Evolutionary conservation across 805 yeast genomes (phyloP), one percentile per base, ranked within the genome.

Genomic region (Candida anglica): DNA sequence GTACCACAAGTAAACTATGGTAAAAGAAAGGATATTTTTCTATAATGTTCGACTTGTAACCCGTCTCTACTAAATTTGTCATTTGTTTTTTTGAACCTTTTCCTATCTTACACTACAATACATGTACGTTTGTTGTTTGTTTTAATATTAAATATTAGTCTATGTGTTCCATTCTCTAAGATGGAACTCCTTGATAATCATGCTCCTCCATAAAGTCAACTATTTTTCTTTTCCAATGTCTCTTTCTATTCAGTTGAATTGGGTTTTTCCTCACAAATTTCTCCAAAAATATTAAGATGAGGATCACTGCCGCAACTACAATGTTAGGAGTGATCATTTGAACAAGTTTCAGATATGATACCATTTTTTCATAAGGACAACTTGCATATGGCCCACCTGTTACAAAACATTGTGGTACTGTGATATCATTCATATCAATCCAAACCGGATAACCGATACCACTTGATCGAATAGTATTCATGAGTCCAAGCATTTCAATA

Each of bases 141-240:
- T n/a, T n/a, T n/a, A n/a, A n/a, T n/a, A n/a, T n/a, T n/a, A n/a
- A n/a, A n/a, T n/a, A n/a, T n/a, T n/a, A n/a, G n/a, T n/a, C n/a
- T n/a, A n/a, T n/a, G n/a, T n/a, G n/a, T n/a, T n/a, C n/a, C n/a
- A n/a, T n/a, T n/a, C n/a, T 19, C 50, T 51, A 87, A 2, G 87
- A 76, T 9, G 97, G 96, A 6, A 86, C 91, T 4, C 96, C 96
- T 55, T 89, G 96, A 44, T 75, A 79, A 38, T 84, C 93, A 31
- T 76, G 60, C 41, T 76, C 75, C 20, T 79, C 65, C 38, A 70
- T 70, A 42, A 76, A 75, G 32, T 75, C 75, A 22, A 73, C 56
- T 6, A 80, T 51, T 33, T 67, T 71, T 46, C 72, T 75, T 81
- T 91, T 65, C 73, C 73, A 67, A 35, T 63, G 79, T 39, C 78